Evolutionary conservation across 768 basidiomycete genomes (phyloP), one percentile per base, ranked within the genome.

Genomic region (Tubosaeta sp.): DNA sequence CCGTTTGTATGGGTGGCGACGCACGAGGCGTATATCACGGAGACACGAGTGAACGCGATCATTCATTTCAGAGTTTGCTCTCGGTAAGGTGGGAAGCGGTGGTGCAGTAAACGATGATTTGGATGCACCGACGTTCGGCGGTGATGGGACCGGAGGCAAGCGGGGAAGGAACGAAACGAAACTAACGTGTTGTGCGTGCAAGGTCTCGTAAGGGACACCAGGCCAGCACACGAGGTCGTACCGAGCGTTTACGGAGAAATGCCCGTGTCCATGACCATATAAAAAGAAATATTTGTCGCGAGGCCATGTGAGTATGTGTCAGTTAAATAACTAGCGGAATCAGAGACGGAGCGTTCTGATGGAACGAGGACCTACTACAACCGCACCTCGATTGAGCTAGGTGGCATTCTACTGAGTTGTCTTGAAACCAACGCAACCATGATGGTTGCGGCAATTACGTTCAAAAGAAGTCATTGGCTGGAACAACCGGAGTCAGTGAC

Each of bases 351-450:
- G 27, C 17, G 50, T 38, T 38, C 43, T 27, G 19, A 29, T 22
- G 17, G 27, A 17, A 22, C 26, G 17, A 37, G 34, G 34, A 31
- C 7, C 25, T 29, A 6, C 29, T 29, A 29, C 29, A 33, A 13
- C 25, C 32, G 25, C n/a, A 22, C 34, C 43, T 51, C 43, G 26
- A 44, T 45, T 46, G 51, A 33, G 45, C 11, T 13, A 41, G 22
- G 26, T 22, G 26, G 25, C 33, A 19, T 14, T n/a, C 33, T 41
- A 16, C 11, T 43, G 27, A 43, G 37, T 32, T 14, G 31, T 29
- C 31, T 29, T 46, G 44, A 52, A 52, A 46, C 51, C 19, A 32
- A 39, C 22, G n/a, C 44, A 25, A 45, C 37, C 5, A n/a, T 51
- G 32, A 46, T 52, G 31, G 29, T 31, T 37, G 37, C 37, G 51